phyloP scores from a whole-genome alignment of 1,139 yeast species.

The Lodderomyces jiufengensis region DNA sequence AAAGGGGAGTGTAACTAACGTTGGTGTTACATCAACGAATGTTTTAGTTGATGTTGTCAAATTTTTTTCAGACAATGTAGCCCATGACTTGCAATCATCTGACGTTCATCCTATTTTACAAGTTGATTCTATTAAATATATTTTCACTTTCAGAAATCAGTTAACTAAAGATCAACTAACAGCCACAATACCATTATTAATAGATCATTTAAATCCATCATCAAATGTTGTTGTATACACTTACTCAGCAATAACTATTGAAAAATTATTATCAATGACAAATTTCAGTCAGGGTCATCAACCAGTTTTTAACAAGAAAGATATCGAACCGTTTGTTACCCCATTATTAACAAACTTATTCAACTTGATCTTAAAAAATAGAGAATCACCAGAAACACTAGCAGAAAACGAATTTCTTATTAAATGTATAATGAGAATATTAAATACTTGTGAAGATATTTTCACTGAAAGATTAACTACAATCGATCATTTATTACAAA shows the following conservation, averaged over 20 bases:
- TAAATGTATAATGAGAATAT: conserved; percentile 82
- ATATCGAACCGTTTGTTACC: conserved; percentile 48
- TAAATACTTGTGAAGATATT: conserved; percentile 70
- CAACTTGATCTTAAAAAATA: conserved; percentile 56
- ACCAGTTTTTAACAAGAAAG: conserved; percentile 65
- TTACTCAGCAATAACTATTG: conserved; percentile 90
- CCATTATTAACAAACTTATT: conserved; percentile 65
- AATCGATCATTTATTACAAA: conserved; percentile 62
- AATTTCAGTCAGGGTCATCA: conserved; percentile 45
- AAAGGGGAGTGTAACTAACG: conserved; percentile 77
- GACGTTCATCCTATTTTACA: conserved; percentile 66
- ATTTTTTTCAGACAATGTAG: conserved; percentile 77
- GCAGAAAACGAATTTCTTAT: conserved; percentile 94
- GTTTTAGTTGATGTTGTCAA: conserved; percentile 79
- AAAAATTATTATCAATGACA: conserved; percentile 78
- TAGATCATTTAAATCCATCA: conserved; percentile 54
- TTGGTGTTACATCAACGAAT: conserved; percentile 89
- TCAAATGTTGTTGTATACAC: conserved; percentile 83
- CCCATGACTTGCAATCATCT: conserved; percentile 64
- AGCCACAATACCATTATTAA: conserved; percentile 77
- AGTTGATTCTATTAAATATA: conserved; percentile 90
- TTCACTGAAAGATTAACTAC: conserved; percentile 43
- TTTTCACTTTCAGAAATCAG: conserved; percentile 88
- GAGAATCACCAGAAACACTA: conserved; percentile 76
- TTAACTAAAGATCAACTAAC: conserved; percentile 78